A percentile compares a stretch with the other conserved stretches of the same genome.
These are phyloP conservation scores for Leptographium galeiforme DNA, from an alignment of 2,329 filamentous ascomycete genomes.

Conservation along the genomic window DNA sequence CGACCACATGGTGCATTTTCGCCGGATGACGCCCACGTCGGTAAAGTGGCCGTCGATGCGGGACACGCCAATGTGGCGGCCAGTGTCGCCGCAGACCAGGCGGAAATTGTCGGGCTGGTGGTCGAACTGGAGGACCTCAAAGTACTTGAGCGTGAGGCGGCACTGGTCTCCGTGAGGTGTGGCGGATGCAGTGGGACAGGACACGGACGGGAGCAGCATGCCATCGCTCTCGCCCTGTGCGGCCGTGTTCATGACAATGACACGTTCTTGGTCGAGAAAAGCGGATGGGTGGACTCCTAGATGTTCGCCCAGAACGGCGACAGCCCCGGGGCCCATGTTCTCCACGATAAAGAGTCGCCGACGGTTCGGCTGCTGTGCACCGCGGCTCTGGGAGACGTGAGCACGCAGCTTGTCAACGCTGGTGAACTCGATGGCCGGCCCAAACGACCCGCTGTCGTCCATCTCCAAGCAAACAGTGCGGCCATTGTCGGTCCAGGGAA, in stretches of 20 bases:
- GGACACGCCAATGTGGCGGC: constrained; percentile 13
- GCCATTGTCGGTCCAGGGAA: constrained; percentile 9
- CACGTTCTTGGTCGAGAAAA: constrained; percentile 15
- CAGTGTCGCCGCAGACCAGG: constrained; percentile 13
- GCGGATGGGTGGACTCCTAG: constrained; percentile 13
- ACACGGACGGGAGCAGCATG: constrained; percentile 5
- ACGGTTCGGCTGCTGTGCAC: background rate
- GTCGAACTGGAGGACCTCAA: constrained; percentile 12
- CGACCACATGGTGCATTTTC: constrained; percentile 15
- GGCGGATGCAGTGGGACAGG: background rate
- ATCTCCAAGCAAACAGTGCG: constrained; percentile 9
- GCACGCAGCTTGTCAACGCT: constrained; percentile 1
- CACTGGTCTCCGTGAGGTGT: background rate
- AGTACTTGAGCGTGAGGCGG: constrained; percentile 13
- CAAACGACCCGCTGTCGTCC: constrained; percentile 4
- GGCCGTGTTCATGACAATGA: constrained; percentile 13
- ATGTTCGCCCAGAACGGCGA: constrained; percentile 10
- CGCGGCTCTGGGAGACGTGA: background rate
- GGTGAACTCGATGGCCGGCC: constrained; percentile 5
- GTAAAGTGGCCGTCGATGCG: constrained; percentile 10
- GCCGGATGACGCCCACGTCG: constrained; percentile 12
- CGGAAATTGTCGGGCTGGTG: constrained; percentile 12
- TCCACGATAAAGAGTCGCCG: constrained; percentile 14
- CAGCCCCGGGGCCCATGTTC: constrained; percentile 12
- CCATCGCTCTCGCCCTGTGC: constrained; percentile 13